Evolutionary conservation across 1,284 basidiomycete genomes (phyloP), one percentile per base, ranked within the genome.

Genomic region (Pseudozyma hubeiensis): DNA sequence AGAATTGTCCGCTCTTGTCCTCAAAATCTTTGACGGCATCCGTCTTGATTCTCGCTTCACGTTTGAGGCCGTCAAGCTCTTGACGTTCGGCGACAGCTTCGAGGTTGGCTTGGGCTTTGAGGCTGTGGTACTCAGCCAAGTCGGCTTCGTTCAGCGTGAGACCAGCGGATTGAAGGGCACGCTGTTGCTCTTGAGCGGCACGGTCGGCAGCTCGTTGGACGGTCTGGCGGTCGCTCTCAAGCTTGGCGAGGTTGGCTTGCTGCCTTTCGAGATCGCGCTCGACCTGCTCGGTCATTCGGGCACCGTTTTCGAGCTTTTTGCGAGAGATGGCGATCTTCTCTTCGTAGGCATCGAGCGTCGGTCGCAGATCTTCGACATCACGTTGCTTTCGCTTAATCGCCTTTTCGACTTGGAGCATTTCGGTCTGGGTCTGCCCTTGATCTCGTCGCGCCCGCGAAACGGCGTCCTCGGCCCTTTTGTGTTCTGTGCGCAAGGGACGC

Each of bases 21-120:
- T 87, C 84, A 7, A 85, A 82, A 5, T 84, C 84, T 0, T 85
- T 82, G 9, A 94, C 87, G 1, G 89, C 87, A 39, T 93, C 90
- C 7, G 87, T 85, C 2, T 90, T 84, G 1, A 90, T 90, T 84
- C 94, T 93, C 78, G 92, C 90, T 60, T 97, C 93, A 64, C 94
- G 90, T n/a, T 87, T 88, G 2, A 95, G 87, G 0, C 89, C 89
- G 72, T 95, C 93, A 5, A 97, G 88, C 24, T 90, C 88, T 82
- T 97, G 93, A 1, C 97, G 91, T 84, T 98, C 94, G 37, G 91
- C 88, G 0, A 94, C 90, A 0, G 92, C 94, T 44, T 91, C 88
- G 2, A 91, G 86, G 66, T 90, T 92, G 7, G 73, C 79, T 62
- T 57, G 93, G 0, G 90, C 90, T 87, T 93, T 67, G 30, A 82